Percentiles rank a stretch among this genome's conserved stretches.
Conservation (phyloP, 2,329 filamentous ascomycete genomes). For the Aspergillus sp. region DNA sequence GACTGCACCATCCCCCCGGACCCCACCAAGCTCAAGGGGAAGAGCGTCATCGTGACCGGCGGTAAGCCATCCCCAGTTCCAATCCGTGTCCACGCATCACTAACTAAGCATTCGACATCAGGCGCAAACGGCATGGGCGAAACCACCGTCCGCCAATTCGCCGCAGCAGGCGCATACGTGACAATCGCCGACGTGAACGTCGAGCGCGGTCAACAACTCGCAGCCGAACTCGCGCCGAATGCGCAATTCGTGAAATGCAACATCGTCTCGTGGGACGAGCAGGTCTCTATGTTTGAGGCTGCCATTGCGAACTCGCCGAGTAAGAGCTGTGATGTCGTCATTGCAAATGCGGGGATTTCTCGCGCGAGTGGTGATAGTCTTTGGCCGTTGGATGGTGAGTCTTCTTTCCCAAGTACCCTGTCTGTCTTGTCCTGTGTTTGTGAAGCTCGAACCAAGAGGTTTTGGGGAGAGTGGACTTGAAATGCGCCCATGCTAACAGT, state of each 20-base stretch:
- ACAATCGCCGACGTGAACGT: slow-evolving; percentile 41
- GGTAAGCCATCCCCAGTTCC: slow-evolving; percentile 20
- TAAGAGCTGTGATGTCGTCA: slow-evolving; percentile 51
- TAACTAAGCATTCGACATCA: not conserved
- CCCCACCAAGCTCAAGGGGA: slow-evolving; percentile 44
- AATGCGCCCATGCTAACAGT: not conserved
- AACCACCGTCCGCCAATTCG: slow-evolving; percentile 29
- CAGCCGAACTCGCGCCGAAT: slow-evolving; percentile 38
- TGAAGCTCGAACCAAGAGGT: no score
- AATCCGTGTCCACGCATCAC: no score
- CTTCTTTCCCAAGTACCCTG: no score
- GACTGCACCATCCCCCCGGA: slow-evolving; percentile 35
- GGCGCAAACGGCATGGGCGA: slow-evolving; percentile 35
- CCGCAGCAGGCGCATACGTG: slow-evolving; percentile 22
- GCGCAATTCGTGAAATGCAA: slow-evolving; percentile 48
- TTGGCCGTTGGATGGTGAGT: slow-evolving; percentile 43
- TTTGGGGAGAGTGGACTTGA: no score
- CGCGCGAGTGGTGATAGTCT: slow-evolving; percentile 41
- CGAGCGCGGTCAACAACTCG: slow-evolving; percentile 35
- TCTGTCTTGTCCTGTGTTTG: no score
- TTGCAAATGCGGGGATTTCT: slow-evolving; percentile 54
- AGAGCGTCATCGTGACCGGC: slow-evolving; percentile 56
- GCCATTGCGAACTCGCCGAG: slow-evolving; percentile 43
- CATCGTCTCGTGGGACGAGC: slow-evolving; percentile 50
- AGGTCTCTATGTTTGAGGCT: slow-evolving; percentile 48